Percentiles rank a stretch among this genome's conserved stretches.
Evolutionary conservation across 371 early-diverging fungal genomes (phyloP).

Genomic region (Nosema muscidifuracis): DNA sequence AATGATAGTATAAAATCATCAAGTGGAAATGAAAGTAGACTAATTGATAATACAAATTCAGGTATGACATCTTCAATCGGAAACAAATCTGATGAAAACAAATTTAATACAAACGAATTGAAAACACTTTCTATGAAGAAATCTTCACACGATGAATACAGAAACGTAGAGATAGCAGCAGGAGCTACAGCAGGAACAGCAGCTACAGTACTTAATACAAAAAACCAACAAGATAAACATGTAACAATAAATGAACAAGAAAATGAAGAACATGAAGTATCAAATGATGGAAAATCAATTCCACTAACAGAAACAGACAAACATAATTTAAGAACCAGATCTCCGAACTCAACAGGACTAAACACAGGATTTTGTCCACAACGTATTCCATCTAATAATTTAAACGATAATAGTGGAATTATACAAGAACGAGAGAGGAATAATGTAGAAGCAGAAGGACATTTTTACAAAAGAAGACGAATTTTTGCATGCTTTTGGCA

Average conservation of each 20-base stretch:
- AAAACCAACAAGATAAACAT: not conserved
- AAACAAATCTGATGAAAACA: too few species aligned
- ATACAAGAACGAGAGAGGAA: slow-evolving; percentile 35
- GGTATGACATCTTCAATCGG: too few species aligned
- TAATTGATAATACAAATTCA: too few species aligned
- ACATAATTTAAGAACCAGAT: not conserved
- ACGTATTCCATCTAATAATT: not conserved
- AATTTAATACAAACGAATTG: too few species aligned
- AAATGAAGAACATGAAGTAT: not conserved
- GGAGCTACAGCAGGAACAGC: not conserved
- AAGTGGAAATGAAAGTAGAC: too few species aligned
- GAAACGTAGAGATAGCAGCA: slow-evolving; percentile 2
- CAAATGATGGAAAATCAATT: not conserved
- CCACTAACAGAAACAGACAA: not conserved
- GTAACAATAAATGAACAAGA: not conserved
- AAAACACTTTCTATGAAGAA: too few species aligned
- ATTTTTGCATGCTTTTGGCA: slow-evolving; percentile 58
- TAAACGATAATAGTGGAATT: slow-evolving; percentile 24
- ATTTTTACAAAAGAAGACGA: slow-evolving; percentile 46
- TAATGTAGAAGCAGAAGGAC: slow-evolving; percentile 42
- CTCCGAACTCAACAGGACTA: not conserved
- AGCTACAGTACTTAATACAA: not conserved
- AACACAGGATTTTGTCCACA: slow-evolving; percentile 1
- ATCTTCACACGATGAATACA: too few species aligned
- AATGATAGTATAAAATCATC: too few species aligned